Conservation (phyloP, 148 eudicot species). For the Rheum nobile region DNA sequence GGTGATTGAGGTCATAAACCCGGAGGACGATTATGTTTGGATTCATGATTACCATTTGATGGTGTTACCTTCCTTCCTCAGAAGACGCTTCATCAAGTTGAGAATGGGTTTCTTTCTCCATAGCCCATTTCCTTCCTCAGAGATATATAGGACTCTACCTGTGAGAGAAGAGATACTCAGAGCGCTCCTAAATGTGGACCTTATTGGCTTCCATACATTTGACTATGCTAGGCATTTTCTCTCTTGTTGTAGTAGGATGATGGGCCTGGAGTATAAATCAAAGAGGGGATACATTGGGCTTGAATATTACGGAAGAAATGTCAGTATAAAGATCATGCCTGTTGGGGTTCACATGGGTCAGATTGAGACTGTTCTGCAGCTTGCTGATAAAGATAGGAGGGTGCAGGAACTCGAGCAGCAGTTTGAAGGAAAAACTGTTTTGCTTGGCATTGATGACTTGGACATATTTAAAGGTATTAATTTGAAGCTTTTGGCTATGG, state of each 20-base stretch:
- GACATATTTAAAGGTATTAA: slow-evolving; percentile 58
- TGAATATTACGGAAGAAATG: slow-evolving; percentile 49
- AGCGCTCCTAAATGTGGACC: slow-evolving; percentile 44
- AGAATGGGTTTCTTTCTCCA: slow-evolving; percentile 53
- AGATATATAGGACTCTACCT: slow-evolving; percentile 47
- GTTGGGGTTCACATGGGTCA: slow-evolving; percentile 61
- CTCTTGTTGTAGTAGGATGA: slow-evolving; percentile 55
- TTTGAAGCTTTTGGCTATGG: slow-evolving; percentile 45
- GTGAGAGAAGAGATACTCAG: slow-evolving; percentile 54
- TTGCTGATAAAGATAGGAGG: slow-evolving; percentile 30
- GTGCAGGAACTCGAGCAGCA: slow-evolving; percentile 27
- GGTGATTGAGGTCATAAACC: slow-evolving; percentile 50
- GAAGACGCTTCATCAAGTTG: slow-evolving; percentile 34
- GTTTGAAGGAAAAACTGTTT: slow-evolving; percentile 36
- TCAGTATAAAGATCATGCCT: slow-evolving; percentile 46
- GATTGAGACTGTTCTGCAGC: slow-evolving; percentile 33
- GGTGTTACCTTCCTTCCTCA: slow-evolving; percentile 50
- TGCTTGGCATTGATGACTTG: slow-evolving; percentile 58
- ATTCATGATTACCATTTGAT: slow-evolving; percentile 58
- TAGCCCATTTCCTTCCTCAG: slow-evolving; percentile 54
- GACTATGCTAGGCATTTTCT: slow-evolving; percentile 63
- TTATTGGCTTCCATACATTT: slow-evolving; percentile 54
- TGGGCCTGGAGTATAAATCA: slow-evolving; percentile 52
- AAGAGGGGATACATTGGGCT: slow-evolving; percentile 55
- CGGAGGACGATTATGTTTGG: slow-evolving; percentile 65